Evolutionary conservation across 345 rosid species (phyloP), one percentile per base, ranked within the genome.

Genomic region (Noccaea caerulescens): DNA sequence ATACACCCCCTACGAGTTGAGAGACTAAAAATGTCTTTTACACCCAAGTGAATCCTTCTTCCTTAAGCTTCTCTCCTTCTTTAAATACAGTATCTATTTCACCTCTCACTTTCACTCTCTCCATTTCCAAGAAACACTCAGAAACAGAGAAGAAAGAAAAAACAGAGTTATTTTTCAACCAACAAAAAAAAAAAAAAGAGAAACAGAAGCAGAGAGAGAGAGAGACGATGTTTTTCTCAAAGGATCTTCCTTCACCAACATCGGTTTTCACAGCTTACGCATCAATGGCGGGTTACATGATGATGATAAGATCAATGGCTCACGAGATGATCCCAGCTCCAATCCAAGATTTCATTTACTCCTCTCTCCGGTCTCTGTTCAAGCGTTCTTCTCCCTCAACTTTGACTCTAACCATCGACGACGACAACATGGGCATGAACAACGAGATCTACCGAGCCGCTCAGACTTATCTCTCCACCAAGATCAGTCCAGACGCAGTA

Each of bases 181-280:
- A 20, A 20, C 23, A 20, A 20, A 20, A 33, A 5, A 79, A 4
- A 18, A 1, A 69, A 12, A 51, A 7, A 10, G 25, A 60, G 27
- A 3, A 25, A 2, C 27, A 25, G 27, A 25, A 25, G 27, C 27
- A 27, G 30, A 46, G 6, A 46, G 47, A 65, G 42, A 73, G 54
- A 72, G 61, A 45, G 6, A 71, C 71, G n/a, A 72, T 80, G 83
- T 81, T 82, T 54, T 78, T 81, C 27, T 5, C 67, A 0, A 81
- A 54, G 56, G 80, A 83, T 59, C 70, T 85, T 54, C 83, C 89
- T 34, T 86, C 90, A 1, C 71, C 86, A 0, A 80, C 91, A 0
- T 76, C 94, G 11, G 1, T 88, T 18, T 82, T 88, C 73, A 43
- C 91, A 2, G 76, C 87, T 38, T 86, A 86, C 16, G 91, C 89